A percentile compares a stretch with the other conserved stretches of the same genome.
These are phyloP conservation scores for Phaffia tasmanica DNA, from an alignment of 768 basidiomycete species.

Conservation along the genomic window DNA sequence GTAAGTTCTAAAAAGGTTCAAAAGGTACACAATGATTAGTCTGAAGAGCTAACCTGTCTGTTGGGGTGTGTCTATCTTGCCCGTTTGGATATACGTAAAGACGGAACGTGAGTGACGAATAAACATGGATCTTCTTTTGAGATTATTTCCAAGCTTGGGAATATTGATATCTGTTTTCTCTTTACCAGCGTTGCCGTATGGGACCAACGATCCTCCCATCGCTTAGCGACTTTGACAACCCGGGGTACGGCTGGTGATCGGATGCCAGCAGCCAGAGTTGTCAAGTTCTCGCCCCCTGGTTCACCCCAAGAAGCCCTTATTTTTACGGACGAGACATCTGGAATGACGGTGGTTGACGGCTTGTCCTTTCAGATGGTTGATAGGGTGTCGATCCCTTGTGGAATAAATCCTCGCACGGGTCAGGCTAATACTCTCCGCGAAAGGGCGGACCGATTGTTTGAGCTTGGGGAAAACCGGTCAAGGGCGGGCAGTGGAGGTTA, in stretches of 20 bases:
- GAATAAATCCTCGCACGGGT: too few relatives aligned
- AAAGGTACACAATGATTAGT: too few relatives aligned
- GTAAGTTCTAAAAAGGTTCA: not conserved
- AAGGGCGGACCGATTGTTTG: too few relatives aligned
- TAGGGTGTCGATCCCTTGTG: too few relatives aligned
- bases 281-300: constrained; percentile 20
- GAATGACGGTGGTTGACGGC: constrained; percentile 12
- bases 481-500: too few relatives aligned
- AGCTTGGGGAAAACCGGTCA: too few relatives aligned
- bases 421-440: too few relatives aligned
- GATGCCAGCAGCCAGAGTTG: constrained; percentile 12
- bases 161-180: not conserved
- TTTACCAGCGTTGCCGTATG: constrained; percentile 10
- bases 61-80: not conserved
- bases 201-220: constrained; percentile 20
- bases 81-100: not conserved
- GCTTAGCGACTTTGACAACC: constrained; percentile 13
- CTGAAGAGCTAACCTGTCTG: too few relatives aligned
- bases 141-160: too few relatives aligned
- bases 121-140: not conserved
- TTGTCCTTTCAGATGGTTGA: not conserved
- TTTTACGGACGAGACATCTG: constrained; percentile 18
- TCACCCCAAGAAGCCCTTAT: constrained; percentile 3
- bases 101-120: not conserved
- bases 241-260: not conserved